A percentile compares a stretch with the other conserved stretches of the same genome.
Evolutionary conservation across 306 rosid genomes (phyloP).

Genomic region (Acacia confusa): DNA sequence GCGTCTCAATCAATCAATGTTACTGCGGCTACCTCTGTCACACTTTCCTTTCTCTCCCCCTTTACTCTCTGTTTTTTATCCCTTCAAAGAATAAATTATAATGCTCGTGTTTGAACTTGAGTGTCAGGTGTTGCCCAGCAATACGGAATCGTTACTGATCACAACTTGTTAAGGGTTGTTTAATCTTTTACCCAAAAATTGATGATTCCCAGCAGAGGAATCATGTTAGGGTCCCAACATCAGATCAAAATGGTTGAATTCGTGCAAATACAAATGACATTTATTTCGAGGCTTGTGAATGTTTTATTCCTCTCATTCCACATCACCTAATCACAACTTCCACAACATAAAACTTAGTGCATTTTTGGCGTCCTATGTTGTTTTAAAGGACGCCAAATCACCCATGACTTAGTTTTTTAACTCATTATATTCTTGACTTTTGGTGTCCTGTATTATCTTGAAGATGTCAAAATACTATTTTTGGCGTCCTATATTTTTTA

Average conservation of each 20-base stretch:
- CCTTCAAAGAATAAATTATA: not conserved
- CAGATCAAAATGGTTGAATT: not conserved
- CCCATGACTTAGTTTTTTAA: too few relatives aligned
- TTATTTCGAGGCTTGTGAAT: not conserved
- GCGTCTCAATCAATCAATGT: not conserved
- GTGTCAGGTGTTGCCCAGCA: not conserved
- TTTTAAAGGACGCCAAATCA: too few relatives aligned
- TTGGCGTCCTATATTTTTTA: too few relatives aligned
- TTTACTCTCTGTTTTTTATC: too few relatives aligned
- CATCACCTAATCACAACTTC: not conserved
- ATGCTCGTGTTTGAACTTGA: not conserved
- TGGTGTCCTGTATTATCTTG: too few relatives aligned
- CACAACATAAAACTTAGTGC: not conserved
- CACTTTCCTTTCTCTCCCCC: too few relatives aligned
- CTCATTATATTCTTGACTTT: too few relatives aligned
- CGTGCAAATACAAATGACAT: not conserved
- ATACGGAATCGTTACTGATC: not conserved
- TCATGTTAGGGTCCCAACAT: not conserved
- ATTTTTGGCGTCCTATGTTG: too few relatives aligned
- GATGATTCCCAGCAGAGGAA: not conserved
- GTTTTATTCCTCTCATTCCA: not conserved
- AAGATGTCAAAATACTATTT: too few relatives aligned
- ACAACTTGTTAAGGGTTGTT: not conserved
- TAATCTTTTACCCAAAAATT: not conserved
- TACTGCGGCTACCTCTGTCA: not conserved